phyloP scores from a whole-genome alignment of 2,329 filamentous ascomycete genomes.

The Monosporascus sp. region DNA sequence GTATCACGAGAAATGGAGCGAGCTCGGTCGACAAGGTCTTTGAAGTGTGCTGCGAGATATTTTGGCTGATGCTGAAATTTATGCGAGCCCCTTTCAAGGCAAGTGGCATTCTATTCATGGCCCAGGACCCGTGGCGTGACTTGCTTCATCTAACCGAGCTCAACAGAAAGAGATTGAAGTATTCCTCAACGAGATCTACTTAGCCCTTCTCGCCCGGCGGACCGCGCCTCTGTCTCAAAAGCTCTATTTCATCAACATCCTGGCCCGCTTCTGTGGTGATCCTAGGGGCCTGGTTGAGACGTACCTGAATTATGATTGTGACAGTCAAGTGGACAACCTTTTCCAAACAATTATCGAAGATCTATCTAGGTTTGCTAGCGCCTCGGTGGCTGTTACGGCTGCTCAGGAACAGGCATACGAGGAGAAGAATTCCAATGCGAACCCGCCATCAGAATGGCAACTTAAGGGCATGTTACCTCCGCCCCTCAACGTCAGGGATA shows the following conservation, averaged over 20 bases:
- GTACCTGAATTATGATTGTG: slow-evolving; percentile 98
- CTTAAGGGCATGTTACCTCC: slow-evolving; percentile 79
- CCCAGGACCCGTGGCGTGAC: slow-evolving; percentile 54
- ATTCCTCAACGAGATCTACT: slow-evolving; percentile 94
- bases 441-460: slow-evolving; percentile 72
- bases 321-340: slow-evolving; percentile 91
- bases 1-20: slow-evolving; percentile 88
- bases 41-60: slow-evolving; percentile 93
- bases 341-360: slow-evolving; percentile 95
- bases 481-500: slow-evolving; percentile 73
- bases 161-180: slow-evolving; percentile 89
- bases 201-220: slow-evolving; percentile 82
- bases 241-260: slow-evolving; percentile 79
- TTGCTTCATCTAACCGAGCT: slow-evolving; percentile 18
- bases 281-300: slow-evolving; percentile 86
- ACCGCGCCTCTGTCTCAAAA: slow-evolving; percentile 88
- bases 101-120: slow-evolving; percentile 17
- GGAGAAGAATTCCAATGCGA: slow-evolving; percentile 63
- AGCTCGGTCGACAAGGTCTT: slow-evolving; percentile 90
- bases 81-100: slow-evolving; percentile 93
- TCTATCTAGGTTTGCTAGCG: slow-evolving; percentile 78
- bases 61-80: slow-evolving; percentile 94
- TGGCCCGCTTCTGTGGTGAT: slow-evolving; percentile 79
- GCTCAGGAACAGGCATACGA: slow-evolving; percentile 82
- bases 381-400: slow-evolving; percentile 68